Evolutionary conservation across 2,329 filamentous ascomycete species (phyloP), one percentile per base, ranked within the genome.

Genomic region (Ophiostoma himal-ulmi): DNA sequence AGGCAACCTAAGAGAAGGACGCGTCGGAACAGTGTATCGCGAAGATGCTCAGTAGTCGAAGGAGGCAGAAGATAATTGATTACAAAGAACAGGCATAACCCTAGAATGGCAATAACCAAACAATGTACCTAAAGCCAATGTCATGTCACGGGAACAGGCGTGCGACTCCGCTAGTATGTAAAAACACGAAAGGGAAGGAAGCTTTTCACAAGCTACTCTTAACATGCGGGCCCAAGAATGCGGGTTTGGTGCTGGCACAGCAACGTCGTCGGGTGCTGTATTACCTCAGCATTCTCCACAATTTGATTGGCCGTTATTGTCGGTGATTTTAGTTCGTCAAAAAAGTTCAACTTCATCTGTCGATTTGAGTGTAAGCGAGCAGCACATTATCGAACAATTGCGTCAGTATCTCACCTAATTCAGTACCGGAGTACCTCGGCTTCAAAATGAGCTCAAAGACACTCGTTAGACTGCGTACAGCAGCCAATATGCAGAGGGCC

Each of bases 181-280:
- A 48, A 48, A 48, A 48, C 17, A 2, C 44, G 10, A 44, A 41
- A 48, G 68, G 60, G 60, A 41, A 48, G 20, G 34, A 22, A 67
- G 65, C 52, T 57, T 57, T 57, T 57, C n/a, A 57, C 52, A 22
- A 26, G 22, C 52, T 57, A 57, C 26, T 57, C 52, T 57, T 22
- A 26, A 22, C n/a, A 22, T 57, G 52, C 44, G 44, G 44, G 44
- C 44, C 44, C 44, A 17, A 8, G 13, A 34, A 52, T 57, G 48
- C 70, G 70, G 71, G 73, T 8, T 72, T 69, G 6, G 6, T 67
- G 73, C 74, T 74, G 73, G 68, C 74, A 72, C 41, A 41, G 72
- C 60, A 71, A 71, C 69, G 8, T 65, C 26, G 54, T 44, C 69
- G 26, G 36, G 17, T 65, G n/a, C 62, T 36, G 62, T 10, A 20